These are phyloP conservation scores for Blakeslea trispora DNA, from an alignment of 371 early-diverging fungal genomes.

Conservation along the genomic window DNA sequence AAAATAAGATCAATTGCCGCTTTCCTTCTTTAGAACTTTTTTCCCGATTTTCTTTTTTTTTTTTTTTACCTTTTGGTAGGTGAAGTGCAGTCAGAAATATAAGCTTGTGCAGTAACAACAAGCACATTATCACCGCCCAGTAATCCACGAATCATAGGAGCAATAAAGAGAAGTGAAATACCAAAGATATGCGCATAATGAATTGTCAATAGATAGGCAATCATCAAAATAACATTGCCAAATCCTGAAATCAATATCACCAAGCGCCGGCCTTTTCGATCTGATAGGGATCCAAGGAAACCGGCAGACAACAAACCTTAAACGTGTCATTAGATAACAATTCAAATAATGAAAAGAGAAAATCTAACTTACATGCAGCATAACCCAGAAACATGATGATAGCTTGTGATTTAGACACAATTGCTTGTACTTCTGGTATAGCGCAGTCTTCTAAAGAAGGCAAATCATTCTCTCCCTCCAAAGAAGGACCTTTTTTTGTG, in stretches of 20 bases:
- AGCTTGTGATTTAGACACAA: slow-evolving; percentile 39
- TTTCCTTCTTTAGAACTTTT: background rate
- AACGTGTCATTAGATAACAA: background rate
- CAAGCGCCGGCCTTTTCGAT: slow-evolving; percentile 38
- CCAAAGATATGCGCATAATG: slow-evolving; percentile 33
- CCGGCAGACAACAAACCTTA: slow-evolving; percentile 40
- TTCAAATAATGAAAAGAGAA: background rate
- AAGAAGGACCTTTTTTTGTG: slow-evolving; percentile 4
- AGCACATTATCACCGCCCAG: slow-evolving; percentile 40
- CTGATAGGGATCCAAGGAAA: slow-evolving; percentile 45
- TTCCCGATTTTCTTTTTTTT: background rate
- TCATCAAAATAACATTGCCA: slow-evolving; percentile 27
- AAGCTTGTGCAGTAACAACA: slow-evolving; percentile 39
- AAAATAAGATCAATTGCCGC: too few species aligned
- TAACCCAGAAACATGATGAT: slow-evolving; percentile 31
- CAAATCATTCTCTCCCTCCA: slow-evolving; percentile 8
- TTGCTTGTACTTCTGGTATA: slow-evolving; percentile 46
- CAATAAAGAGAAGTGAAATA: slow-evolving; percentile 33
- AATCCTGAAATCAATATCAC: slow-evolving; percentile 28
- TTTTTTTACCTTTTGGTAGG: slow-evolving; percentile 25
- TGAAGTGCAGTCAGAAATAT: slow-evolving; percentile 48
- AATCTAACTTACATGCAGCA: slow-evolving; percentile 30
- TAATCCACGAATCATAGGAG: slow-evolving; percentile 39
- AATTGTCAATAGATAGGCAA: slow-evolving; percentile 25
- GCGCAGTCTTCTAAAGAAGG: slow-evolving; percentile 36